A percentile compares a stretch with the other conserved stretches of the same genome.
Conservation (phyloP, 495 filamentous ascomycete genomes). For the Penicillium crystallinum region DNA sequence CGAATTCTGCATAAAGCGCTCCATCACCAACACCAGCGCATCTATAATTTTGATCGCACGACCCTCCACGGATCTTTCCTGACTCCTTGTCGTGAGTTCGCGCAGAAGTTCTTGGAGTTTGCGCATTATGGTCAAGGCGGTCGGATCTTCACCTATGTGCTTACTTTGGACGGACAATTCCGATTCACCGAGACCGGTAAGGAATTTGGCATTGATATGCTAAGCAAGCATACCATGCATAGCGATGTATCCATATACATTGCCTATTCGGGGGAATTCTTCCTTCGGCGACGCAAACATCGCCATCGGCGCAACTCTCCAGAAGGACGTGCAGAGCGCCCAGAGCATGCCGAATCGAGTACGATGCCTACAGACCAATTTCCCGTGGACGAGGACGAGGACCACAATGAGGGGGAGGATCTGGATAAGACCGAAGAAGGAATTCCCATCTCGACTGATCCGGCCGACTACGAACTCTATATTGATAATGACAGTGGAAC, state of each 20-base stretch:
- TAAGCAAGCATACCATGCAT: constrained; percentile 95
- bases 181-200: constrained; percentile 93
- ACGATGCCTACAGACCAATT: constrained; percentile 13
- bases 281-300: constrained; percentile 63
- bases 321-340: not conserved
- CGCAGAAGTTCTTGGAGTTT: constrained; percentile 77
- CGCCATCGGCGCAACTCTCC: constrained; percentile 28
- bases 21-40: constrained; percentile 79
- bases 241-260: constrained; percentile 85
- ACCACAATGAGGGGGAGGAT: constrained; percentile 36
- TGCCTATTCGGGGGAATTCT: constrained; percentile 89
- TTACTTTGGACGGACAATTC: constrained; percentile 79
- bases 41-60: constrained; percentile 77
- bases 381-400: constrained; percentile 43
- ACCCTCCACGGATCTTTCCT: constrained; percentile 64
- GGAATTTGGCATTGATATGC: constrained; percentile 86
- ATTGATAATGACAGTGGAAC: constrained; percentile 96
- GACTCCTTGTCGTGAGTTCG: constrained; percentile 55
- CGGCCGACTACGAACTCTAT: constrained; percentile 71
- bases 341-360: not conserved
- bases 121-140: constrained; percentile 79
- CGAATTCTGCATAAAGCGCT: constrained; percentile 75
- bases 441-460: constrained; percentile 42
- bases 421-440: constrained; percentile 12
- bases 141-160: constrained; percentile 84